Evolutionary conservation across 2,329 filamentous ascomycete species (phyloP), one percentile per base, ranked within the genome.

Genomic region (Beauveria sp.): DNA sequence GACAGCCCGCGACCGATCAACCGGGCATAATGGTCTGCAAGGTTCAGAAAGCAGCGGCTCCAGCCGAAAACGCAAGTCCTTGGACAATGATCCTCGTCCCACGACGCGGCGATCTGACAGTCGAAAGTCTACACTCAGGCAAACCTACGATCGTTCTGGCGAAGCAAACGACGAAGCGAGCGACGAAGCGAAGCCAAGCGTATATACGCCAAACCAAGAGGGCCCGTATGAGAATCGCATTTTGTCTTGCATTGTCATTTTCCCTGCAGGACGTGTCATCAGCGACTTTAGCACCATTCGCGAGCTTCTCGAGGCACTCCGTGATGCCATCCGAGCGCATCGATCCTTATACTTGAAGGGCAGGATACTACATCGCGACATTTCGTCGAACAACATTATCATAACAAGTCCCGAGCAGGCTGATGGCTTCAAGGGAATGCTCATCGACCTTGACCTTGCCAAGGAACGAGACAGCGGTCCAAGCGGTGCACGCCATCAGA

Each of bases 351-450:
- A 72, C 30, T 14, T 66, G 0, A 60, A 71, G 5, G 68, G 70
- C 10, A 66, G 68, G 6, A 73, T 77, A 57, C 69, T 77, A 9
- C 70, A 77, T 62, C 66, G 66, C 38, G 71, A 77, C 42, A 70
- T 78, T 16, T 77, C 71, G 0, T 64, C 69, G 2, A 68, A 70
- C n/a, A 77, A 75, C 54, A 72, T 77, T n/a, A 74, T 77, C 34
- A 73, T 78, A 16, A 66, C 68, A 3, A 53, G 66, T 4, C 51
- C 42, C 5, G 2, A 60, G n/a, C 51, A 56, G 20, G 51, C 63
- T 34, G 62, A 61, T 50, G 68, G 65, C 26, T 63, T 65, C 9
- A 67, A 65, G 5, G 30, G 30, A 34, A 30, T 67, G 2, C 63
- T 69, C 0, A 67, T 69, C 1, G 67, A 68, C 5, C 61, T 69